Evolutionary conservation across 306 rosid genomes (phyloP).

Genomic region (Ormosia semicastrata): DNA sequence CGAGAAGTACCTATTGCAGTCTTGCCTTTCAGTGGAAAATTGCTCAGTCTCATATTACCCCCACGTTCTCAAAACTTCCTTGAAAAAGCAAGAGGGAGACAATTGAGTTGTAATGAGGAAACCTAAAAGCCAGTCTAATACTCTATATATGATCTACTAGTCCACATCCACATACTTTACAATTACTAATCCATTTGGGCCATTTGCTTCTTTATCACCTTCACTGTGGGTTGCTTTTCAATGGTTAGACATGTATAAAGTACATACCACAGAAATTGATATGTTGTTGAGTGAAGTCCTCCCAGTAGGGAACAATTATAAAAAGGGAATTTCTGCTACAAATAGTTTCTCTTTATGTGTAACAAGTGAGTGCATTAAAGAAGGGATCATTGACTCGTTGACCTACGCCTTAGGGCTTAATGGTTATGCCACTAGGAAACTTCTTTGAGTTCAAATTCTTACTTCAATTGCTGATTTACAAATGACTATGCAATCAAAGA

Average conservation of each 20-base stretch:
- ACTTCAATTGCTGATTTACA: background rate
- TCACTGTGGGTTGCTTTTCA: background rate
- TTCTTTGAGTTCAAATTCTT: background rate
- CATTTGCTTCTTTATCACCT: background rate
- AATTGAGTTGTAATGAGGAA: slow-evolving; percentile 15
- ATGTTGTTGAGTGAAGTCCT: background rate
- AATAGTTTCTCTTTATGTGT: background rate
- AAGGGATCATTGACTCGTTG: background rate
- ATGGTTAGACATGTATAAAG: background rate
- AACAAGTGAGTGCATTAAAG: background rate
- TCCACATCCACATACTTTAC: background rate
- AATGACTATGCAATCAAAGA: background rate
- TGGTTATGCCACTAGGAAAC: background rate
- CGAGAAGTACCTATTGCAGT: background rate
- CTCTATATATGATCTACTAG: background rate
- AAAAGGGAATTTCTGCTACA: background rate
- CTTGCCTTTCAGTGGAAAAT: background rate
- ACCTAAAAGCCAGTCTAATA: background rate
- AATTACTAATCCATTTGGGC: background rate
- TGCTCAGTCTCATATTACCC: background rate
- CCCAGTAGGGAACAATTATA: background rate
- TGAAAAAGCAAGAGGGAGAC: background rate
- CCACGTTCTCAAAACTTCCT: background rate
- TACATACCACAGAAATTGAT: background rate
- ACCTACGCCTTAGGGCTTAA: background rate